Evolutionary conservation across 2,329 filamentous ascomycete species (phyloP), one percentile per base, ranked within the genome.

Genomic region (Neonectria faginata): DNA sequence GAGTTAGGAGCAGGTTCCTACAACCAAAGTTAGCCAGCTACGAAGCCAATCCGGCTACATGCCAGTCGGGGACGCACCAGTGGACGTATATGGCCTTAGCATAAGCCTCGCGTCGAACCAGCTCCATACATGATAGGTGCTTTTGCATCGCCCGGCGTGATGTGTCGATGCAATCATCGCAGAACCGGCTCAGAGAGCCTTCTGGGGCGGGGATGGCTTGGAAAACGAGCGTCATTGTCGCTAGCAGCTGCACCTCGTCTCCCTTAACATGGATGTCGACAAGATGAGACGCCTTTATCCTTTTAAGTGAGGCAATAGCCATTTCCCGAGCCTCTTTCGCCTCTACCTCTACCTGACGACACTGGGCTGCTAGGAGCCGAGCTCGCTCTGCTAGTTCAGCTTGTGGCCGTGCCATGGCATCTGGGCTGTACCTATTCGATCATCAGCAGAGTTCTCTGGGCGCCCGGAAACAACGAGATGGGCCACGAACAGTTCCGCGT

Each of bases 1-100:
- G 87, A 2, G 84, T 83, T 65, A 87, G 80, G 22, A 88, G 78
- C 27, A 87, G 75, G n/a, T 82, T 83, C 85, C 85, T 86, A 33
- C 5, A 36, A 16, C 29, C n/a, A 1, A 16, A 10, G 36, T 74
- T 48, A 73, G 56, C 29, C 12, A 62, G 12, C 16, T 18, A 53
- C 29, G 47, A 57, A 18, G 12, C 11, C n/a, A 14, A 42, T 39
- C 31, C 16, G 5, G 9, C 3, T 39, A 16, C 18, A n/a, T 33
- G 22, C 6, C 25, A 20, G 20, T 44, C 14, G 14, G 20, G 22
- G 11, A 67, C 80, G 66, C 72, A 86, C 85, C 85, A 87, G 66
- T 86, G 83, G 62, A 87, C 79, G 68, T 85, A 86, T 16, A 83
- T 81, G 33, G 79, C 79, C 55, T 81, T 80, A 54, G 83, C 75